These are phyloP conservation scores for Halophytophthora polymorphica DNA, from an alignment of 352 stramenopile species.

Conservation along the genomic window DNA sequence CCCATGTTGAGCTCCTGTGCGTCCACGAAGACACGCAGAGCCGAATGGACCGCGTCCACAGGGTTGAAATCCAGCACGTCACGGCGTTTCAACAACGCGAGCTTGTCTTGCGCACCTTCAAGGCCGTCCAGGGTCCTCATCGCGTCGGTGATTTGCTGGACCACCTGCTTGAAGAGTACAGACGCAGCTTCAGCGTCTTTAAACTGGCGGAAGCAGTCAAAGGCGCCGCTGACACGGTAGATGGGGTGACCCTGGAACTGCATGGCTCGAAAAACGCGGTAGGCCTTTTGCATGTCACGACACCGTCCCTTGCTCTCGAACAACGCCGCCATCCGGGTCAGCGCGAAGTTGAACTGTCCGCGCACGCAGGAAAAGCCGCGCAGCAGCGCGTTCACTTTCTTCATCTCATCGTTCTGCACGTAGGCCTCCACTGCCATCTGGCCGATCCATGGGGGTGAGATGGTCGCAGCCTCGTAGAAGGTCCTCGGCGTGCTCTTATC, in stretches of 20 bases:
- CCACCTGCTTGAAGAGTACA: slow-evolving; percentile 33
- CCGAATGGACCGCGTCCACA: slow-evolving; percentile 12
- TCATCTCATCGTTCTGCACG: slow-evolving; percentile 33
- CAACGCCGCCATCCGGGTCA: slow-evolving; percentile 23
- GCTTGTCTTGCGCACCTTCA: slow-evolving; percentile 8
- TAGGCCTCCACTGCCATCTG: slow-evolving; percentile 38
- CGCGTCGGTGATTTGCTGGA: slow-evolving; percentile 26
- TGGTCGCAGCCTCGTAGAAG: slow-evolving; percentile 5
- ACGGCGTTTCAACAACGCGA: slow-evolving; percentile 12
- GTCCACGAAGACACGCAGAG: slow-evolving; percentile 32
- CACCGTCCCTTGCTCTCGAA: slow-evolving; percentile 19
- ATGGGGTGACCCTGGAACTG: slow-evolving; percentile 42
- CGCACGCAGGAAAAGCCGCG: slow-evolving; percentile 34
- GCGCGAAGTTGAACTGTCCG: slow-evolving; percentile 26
- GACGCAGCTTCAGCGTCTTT: slow-evolving; percentile 32
- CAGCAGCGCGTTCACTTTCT: slow-evolving; percentile 51
- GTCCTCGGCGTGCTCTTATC: slow-evolving; percentile 2
- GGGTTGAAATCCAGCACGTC: slow-evolving; percentile 20
- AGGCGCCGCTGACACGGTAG: slow-evolving; percentile 33
- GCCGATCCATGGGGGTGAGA: slow-evolving; percentile 30
- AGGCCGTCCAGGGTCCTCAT: background rate
- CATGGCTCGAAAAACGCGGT: slow-evolving; percentile 41
- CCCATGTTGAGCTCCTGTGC: slow-evolving; percentile 27
- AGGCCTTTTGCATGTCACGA: slow-evolving; percentile 31
- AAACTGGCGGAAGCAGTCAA: slow-evolving; percentile 42